Evolutionary conservation across 106 monocot genomes (phyloP), one percentile per base, ranked within the genome.

Genomic region (Ottelia alismoides): DNA sequence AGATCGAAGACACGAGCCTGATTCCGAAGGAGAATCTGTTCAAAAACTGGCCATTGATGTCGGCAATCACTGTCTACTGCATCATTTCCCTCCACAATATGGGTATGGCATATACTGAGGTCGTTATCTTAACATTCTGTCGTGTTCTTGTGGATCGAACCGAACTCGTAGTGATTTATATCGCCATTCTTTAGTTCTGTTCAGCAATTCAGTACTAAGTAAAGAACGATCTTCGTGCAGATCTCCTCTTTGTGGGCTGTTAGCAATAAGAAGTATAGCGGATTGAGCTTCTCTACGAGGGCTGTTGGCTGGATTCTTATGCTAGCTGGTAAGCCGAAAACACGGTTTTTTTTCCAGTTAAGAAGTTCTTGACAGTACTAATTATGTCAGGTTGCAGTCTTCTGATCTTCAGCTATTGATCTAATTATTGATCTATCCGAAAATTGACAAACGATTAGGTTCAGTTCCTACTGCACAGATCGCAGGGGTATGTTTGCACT

Each of bases 241-340:
- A 70, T 89, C 54, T 84, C 84, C 58, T 76, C 83, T 14, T 31
- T 84, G 19, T 89, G 89, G 89, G 74, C 84, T 20, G 80, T 64
- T 17, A 89, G 77, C 55, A 72, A 58, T 51, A 77, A 21, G 72
- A 72, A 43, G 21, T 74, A 58, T 70, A 80, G 84, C 30, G 84
- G 89, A 48, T 68, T 89, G 31, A 80, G 65, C 27, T 80, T 84
- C 47, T 61, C 89, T 45, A 45, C 80, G 40, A 30, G 69, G 25
- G 76, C 77, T 77, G 89, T 89, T 24, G 84, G 89, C 11, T 61
- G 65, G 45, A 66, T 89, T 28, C 89, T 89, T 56, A 73, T 77
- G 31, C 60, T 89, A 1, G 58, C 87, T 63, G 87, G 87, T 78
- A 72, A 19, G 49, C 20, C 49, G 16, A 16, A 6, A 7, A 16